These are phyloP conservation scores for Corymbia citriodora DNA, from an alignment of 441 rosid species.

Conservation along the genomic window DNA sequence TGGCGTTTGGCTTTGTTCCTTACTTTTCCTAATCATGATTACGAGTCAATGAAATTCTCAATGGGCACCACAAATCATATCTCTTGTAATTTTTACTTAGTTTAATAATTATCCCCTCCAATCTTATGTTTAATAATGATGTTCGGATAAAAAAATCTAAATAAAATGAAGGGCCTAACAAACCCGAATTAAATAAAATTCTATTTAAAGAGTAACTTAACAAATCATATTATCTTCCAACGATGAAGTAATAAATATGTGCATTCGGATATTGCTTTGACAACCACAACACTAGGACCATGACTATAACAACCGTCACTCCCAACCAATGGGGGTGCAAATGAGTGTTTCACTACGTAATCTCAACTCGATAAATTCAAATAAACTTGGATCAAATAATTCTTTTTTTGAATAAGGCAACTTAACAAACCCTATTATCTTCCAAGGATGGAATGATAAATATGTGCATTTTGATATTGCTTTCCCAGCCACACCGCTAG, in stretches of 20 bases:
- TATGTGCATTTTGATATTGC: fast-evolving
- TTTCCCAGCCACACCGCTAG: fast-evolving
- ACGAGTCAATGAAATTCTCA: not conserved
- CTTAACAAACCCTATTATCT: too few species aligned
- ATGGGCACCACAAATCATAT: not conserved
- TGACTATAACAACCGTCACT: not conserved
- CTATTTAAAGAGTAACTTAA: too few species aligned
- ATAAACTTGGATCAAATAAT: too few species aligned
- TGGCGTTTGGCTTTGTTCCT: not conserved
- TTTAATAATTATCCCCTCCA: not conserved
- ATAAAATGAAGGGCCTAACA: not conserved
- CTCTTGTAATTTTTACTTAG: not conserved
- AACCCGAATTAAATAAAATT: too few species aligned
- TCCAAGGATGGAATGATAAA: too few species aligned
- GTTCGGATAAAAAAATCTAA: fast-evolving
- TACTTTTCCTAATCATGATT: not conserved
- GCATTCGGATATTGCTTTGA: not conserved
- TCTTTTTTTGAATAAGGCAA: too few species aligned
- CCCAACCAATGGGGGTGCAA: not conserved
- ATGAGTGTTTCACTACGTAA: too few species aligned
- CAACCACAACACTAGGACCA: not conserved
- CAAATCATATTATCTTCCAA: too few species aligned
- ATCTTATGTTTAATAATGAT: too few species aligned
- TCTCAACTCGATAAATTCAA: too few species aligned
- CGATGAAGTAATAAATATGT: not conserved